Percentiles rank a stretch among this genome's conserved stretches.
These are phyloP conservation scores for Rhododendron henanense DNA, from an alignment of 148 eudicot species.

Conservation along the genomic window DNA sequence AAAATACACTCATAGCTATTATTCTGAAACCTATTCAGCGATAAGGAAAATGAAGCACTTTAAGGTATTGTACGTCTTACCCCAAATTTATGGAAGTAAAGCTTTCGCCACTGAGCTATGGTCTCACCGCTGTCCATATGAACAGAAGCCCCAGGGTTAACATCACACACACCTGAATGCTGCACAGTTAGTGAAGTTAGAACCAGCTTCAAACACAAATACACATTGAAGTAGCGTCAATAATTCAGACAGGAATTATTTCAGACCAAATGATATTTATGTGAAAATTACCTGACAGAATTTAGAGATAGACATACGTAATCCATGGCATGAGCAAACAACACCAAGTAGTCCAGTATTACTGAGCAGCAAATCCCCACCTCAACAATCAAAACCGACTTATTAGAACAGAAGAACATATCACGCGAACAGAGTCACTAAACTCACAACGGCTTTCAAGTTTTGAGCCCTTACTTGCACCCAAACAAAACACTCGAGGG, in stretches of 20 bases:
- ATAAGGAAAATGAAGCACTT: slow-evolving; percentile 5
- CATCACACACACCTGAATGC: slow-evolving; percentile 62
- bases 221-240: neutral
- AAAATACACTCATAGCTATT: neutral
- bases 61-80: slow-evolving; percentile 28
- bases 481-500: slow-evolving; percentile 66
- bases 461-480: slow-evolving; percentile 40
- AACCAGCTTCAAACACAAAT: slow-evolving; percentile 1
- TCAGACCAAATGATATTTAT: neutral
- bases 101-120: slow-evolving; percentile 66
- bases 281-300: slow-evolving; percentile 56
- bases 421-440: neutral
- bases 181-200: slow-evolving; percentile 25
- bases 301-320: slow-evolving; percentile 54
- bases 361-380: slow-evolving; percentile 60
- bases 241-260: neutral
- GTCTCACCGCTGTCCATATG: slow-evolving; percentile 63
- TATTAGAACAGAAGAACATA: slow-evolving; percentile 6
- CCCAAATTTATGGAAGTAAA: slow-evolving; percentile 45
- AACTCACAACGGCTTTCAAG: neutral
- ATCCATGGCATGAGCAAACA: slow-evolving; percentile 67
- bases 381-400: slow-evolving; percentile 33
- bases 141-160: slow-evolving; percentile 62
- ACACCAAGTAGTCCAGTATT: slow-evolving; percentile 65
- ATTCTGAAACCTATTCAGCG: neutral